Evolutionary conservation across 768 basidiomycete species (phyloP).

Genomic region (Xerocomellus dryophilus): DNA sequence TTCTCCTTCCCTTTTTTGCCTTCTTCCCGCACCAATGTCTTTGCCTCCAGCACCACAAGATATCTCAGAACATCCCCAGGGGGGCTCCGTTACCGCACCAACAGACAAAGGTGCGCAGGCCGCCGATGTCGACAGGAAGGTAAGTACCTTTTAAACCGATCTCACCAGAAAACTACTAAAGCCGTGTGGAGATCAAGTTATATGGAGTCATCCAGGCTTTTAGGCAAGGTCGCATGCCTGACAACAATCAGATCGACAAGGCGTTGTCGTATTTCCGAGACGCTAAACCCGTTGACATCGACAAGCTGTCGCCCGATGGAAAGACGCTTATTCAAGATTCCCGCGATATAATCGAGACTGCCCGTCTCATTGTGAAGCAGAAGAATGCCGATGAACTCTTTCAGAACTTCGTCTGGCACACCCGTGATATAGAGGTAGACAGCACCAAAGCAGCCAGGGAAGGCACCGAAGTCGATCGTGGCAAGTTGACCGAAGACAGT

Average conservation of each 20-base stretch:
- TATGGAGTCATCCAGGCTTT: slow-evolving; percentile 83
- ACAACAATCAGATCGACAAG: slow-evolving; percentile 76
- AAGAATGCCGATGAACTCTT: slow-evolving; percentile 92
- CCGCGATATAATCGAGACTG: slow-evolving; percentile 77
- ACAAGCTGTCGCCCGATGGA: slow-evolving; percentile 74
- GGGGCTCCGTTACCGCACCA: slow-evolving; percentile 64
- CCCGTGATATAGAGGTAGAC: slow-evolving; percentile 44
- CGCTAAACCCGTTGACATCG: slow-evolving; percentile 56
- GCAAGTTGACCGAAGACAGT: slow-evolving; percentile 55
- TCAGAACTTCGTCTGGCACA: slow-evolving; percentile 88
- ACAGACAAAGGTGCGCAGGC: slow-evolving; percentile 58
- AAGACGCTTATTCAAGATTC: slow-evolving; percentile 70
- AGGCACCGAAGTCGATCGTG: slow-evolving; percentile 48
- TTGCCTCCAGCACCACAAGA: slow-evolving; percentile 62
- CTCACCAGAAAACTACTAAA: background rate
- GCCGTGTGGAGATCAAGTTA: slow-evolving; percentile 49
- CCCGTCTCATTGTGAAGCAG: slow-evolving; percentile 63
- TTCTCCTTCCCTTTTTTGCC: background rate
- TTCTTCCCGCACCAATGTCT: slow-evolving; percentile 46
- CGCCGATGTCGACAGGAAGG: slow-evolving; percentile 80
- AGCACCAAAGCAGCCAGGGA: slow-evolving; percentile 42
- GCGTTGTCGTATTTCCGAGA: slow-evolving; percentile 65
- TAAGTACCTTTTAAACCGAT: slow-evolving; percentile 10
- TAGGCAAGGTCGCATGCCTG: slow-evolving; percentile 71
- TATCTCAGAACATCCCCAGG: slow-evolving; percentile 53